These are phyloP conservation scores for Conidiobolus incongruus DNA, from an alignment of 371 early-diverging fungal genomes.

Conservation along the genomic window DNA sequence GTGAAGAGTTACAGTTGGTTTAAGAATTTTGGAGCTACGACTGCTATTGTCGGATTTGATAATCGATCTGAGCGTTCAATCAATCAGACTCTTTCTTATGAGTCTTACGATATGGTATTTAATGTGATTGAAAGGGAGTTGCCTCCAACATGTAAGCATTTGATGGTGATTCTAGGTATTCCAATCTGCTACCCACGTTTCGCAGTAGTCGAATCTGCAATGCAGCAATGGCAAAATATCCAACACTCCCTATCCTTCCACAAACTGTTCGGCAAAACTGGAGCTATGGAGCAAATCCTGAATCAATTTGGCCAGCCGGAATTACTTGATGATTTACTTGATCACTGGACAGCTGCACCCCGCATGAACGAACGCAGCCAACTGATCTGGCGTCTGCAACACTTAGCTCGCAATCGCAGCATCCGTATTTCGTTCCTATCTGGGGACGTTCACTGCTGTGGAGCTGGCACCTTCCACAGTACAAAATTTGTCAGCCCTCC, in stretches of 20 bases:
- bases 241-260: conserved; percentile 9
- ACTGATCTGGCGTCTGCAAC: conserved; percentile 38
- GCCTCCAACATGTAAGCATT: conserved; percentile 27
- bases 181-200: conserved; percentile 56
- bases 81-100: conserved; percentile 27
- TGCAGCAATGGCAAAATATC: conserved; percentile 10
- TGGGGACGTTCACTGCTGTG: conserved; percentile 75
- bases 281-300: conserved; percentile 20
- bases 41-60: conserved; percentile 41
- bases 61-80: conserved; percentile 55
- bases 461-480: conserved; percentile 26
- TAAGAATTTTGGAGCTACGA: conserved; percentile 38
- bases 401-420: conserved; percentile 24
- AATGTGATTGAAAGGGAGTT: conserved; percentile 21
- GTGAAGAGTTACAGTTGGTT: conserved; percentile 12
- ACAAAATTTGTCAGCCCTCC: conserved; percentile 19
- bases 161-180: conserved; percentile 45
- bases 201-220: conserved; percentile 36
- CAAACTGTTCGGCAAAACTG: conserved; percentile 22
- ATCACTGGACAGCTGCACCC: conserved; percentile 32
- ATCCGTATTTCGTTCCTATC: conserved; percentile 61
- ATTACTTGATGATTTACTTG: conserved; percentile 55
- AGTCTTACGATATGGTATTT: conserved; percentile 36
- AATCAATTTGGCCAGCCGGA: conserved; percentile 61
- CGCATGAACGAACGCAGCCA: conserved; percentile 44